Evolutionary conservation across 768 basidiomycete species (phyloP).

Genomic region (Albatrellus ellisii): DNA sequence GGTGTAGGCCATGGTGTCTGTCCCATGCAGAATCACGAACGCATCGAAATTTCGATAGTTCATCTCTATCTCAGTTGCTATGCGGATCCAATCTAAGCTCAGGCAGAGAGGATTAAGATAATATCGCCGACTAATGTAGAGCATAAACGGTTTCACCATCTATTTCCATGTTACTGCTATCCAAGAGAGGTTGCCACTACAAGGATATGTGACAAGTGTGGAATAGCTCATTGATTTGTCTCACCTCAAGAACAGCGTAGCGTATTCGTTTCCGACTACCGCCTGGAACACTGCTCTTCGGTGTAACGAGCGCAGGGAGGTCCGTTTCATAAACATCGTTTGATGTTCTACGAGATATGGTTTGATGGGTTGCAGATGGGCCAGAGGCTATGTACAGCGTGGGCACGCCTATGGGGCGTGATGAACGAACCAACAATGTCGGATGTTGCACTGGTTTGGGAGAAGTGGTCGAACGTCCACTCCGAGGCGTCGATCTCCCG

Average conservation of each 20-base stretch:
- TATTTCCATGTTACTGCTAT: constrained; percentile 83
- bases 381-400: constrained; percentile 21
- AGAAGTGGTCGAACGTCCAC: constrained; percentile 13
- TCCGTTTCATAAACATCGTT: constrained; percentile 61
- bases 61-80: constrained; percentile 85
- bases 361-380: constrained; percentile 15
- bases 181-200: constrained; percentile 79
- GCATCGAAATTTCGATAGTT: constrained; percentile 83
- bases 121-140: not conserved
- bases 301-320: constrained; percentile 69
- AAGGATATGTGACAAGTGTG: constrained; percentile 8
- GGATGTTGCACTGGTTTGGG: constrained; percentile 27
- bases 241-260: constrained; percentile 75
- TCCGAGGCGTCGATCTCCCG: constrained; percentile 29
- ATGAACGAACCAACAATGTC: constrained; percentile 45
- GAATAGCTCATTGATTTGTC: not conserved
- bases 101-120: constrained; percentile 4
- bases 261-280: constrained; percentile 59
- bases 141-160: constrained; percentile 32
- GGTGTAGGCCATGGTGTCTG: constrained; percentile 86
- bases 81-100: constrained; percentile 70
- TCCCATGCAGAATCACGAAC: constrained; percentile 84
- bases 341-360: constrained; percentile 31
- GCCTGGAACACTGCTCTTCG: constrained; percentile 51
- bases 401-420: constrained; percentile 46